Percentiles rank a stretch among this genome's conserved stretches.
Conservation (phyloP, 148 eudicot species). For the Suaeda aralocaspica region DNA sequence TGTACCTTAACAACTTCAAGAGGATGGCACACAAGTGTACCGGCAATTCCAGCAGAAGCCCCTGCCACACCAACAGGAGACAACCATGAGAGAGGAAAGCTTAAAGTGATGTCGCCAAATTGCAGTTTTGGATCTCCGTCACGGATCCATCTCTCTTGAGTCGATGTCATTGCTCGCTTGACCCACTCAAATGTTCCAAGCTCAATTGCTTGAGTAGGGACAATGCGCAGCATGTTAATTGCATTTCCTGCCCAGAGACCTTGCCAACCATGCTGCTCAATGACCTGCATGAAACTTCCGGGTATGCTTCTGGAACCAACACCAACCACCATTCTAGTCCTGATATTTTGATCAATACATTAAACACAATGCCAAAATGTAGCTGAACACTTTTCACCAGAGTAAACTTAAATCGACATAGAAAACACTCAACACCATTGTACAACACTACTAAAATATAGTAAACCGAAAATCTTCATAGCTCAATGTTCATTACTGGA, state of each 20-base stretch:
- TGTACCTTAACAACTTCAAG: slow-evolving; percentile 93
- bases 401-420: neutral
- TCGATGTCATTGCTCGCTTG: slow-evolving; percentile 70
- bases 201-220: slow-evolving; percentile 95
- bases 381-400: slow-evolving; percentile 7
- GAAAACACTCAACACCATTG: slow-evolving; percentile 3
- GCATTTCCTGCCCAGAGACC: slow-evolving; percentile 96
- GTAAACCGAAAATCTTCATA: neutral
- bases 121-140: slow-evolving; percentile 53
- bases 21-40: slow-evolving; percentile 89
- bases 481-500: neutral
- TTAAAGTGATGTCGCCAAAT: slow-evolving; percentile 59
- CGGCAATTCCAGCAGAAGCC: slow-evolving; percentile 85
- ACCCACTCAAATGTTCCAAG: slow-evolving; percentile 93
- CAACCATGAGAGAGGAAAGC: slow-evolving; percentile 70
- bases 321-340: slow-evolving; percentile 98
- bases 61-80: slow-evolving; percentile 93
- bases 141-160: slow-evolving; percentile 68
- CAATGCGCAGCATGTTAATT: slow-evolving; percentile 87
- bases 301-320: slow-evolving; percentile 71
- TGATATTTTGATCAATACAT: slow-evolving; percentile 31
- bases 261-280: slow-evolving; percentile 79
- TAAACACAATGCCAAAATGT: slow-evolving; percentile 19
- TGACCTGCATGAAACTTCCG: slow-evolving; percentile 73
- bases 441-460: neutral